Conservation (phyloP, 2,329 filamentous ascomycete species). For the Graphilbum fragrans region DNA sequence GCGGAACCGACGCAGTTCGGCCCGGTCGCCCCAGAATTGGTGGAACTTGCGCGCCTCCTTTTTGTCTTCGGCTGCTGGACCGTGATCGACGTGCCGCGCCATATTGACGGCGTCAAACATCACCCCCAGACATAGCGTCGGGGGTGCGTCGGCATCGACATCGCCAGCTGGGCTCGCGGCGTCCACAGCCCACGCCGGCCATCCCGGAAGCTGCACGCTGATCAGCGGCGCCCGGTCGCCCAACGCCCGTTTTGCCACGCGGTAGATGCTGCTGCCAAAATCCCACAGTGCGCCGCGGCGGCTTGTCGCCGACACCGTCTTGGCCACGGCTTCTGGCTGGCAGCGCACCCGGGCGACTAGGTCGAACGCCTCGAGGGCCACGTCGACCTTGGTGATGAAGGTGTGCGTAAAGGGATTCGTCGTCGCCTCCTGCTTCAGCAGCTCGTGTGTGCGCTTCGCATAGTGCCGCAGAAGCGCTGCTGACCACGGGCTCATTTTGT, state of each 20-base stretch:
- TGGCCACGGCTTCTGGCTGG: slow-evolving; percentile 1
- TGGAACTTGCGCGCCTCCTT: slow-evolving; percentile 72
- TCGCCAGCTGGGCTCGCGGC: slow-evolving; percentile 14
- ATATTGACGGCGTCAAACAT: slow-evolving; percentile 62
- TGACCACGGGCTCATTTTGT: slow-evolving; percentile 83
- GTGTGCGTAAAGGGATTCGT: slow-evolving; percentile 74
- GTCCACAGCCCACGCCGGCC: slow-evolving; percentile 34
- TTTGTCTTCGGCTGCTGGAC: slow-evolving; percentile 76
- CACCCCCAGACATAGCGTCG: slow-evolving; percentile 48
- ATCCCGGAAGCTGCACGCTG: slow-evolving; percentile 34
- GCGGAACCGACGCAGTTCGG: slow-evolving; percentile 87
- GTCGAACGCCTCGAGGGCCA: slow-evolving; percentile 44
- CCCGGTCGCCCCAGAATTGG: slow-evolving; percentile 88
- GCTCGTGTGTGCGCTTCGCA: slow-evolving; percentile 59
- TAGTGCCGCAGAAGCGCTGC: slow-evolving; percentile 62
- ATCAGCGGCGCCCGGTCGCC: slow-evolving; percentile 63
- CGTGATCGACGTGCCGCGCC: slow-evolving; percentile 70
- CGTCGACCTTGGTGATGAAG: slow-evolving; percentile 57
- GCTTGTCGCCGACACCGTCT: slow-evolving; percentile 12
- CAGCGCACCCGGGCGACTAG: slow-evolving; percentile 23
- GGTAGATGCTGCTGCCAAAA: slow-evolving; percentile 47
- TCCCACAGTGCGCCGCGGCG: slow-evolving; percentile 29
- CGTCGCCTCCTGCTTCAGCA: slow-evolving; percentile 59
- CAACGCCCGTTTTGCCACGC: slow-evolving; percentile 56
- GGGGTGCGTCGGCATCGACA: neutral